A percentile compares a stretch with the other conserved stretches of the same genome.
These are phyloP conservation scores for Fraxinus cuspidata DNA, from an alignment of 257 asterid genomes.

Conservation along the genomic window DNA sequence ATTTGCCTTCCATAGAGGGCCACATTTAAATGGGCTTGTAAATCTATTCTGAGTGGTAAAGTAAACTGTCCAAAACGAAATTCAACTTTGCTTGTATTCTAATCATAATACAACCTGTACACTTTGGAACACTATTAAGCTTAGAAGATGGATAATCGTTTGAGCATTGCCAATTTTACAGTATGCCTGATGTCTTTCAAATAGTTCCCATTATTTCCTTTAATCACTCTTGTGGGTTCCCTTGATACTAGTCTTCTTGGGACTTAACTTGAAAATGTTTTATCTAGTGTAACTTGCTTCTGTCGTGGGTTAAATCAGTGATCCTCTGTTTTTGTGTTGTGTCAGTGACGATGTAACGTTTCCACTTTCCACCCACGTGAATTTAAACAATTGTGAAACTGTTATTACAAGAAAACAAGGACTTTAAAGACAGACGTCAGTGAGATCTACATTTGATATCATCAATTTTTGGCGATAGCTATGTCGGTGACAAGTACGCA, in stretches of 20 bases:
- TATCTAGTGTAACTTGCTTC: constrained; percentile 20
- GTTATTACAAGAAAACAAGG: no score
- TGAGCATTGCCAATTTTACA: constrained; percentile 17
- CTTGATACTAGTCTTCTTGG: constrained; percentile 10
- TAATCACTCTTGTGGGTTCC: constrained; percentile 12
- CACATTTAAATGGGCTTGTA: not conserved
- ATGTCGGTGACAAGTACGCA: no score
- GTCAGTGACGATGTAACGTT: no score
- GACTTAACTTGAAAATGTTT: constrained; percentile 8
- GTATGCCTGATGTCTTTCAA: constrained; percentile 24
- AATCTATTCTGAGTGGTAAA: not conserved
- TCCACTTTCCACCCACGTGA: no score
- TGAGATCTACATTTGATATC: no score
- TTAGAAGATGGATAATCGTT: constrained; percentile 14
- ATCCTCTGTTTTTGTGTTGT: no score
- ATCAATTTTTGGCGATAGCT: no score
- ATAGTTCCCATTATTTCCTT: constrained; percentile 7
- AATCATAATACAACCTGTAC: not conserved
- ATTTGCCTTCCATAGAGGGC: not conserved
- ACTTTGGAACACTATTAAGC: not conserved
- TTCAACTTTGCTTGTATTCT: not conserved
- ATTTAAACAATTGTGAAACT: no score
- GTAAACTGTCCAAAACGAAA: not conserved
- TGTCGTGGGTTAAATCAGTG: constrained; percentile 73
- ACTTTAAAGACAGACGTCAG: no score